Evolutionary conservation across 495 filamentous ascomycete genomes (phyloP).

Genomic region (Amniculicola lignicola): DNA sequence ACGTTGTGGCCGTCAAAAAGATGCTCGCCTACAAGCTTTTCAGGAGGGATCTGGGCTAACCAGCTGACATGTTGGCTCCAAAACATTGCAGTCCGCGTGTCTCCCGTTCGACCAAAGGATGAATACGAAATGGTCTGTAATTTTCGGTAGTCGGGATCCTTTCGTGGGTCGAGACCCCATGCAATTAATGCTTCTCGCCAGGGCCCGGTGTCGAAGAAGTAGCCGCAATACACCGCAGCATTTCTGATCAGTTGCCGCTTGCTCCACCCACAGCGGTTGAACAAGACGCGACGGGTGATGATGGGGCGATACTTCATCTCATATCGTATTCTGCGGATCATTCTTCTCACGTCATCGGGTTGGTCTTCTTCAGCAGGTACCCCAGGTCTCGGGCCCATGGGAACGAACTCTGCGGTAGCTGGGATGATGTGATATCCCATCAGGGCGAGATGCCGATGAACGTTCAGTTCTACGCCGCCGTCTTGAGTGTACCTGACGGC

Average conservation of each 20-base stretch:
- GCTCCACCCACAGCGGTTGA: slow-evolving; percentile 53
- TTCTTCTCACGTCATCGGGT: slow-evolving; percentile 51
- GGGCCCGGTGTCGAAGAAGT: slow-evolving; percentile 84
- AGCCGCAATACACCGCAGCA: slow-evolving; percentile 73
- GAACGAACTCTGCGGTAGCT: slow-evolving; percentile 54
- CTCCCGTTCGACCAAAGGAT: slow-evolving; percentile 33
- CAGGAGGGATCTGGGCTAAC: background rate
- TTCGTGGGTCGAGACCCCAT: slow-evolving; percentile 82
- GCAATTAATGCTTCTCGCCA: slow-evolving; percentile 83
- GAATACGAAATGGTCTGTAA: slow-evolving; percentile 89
- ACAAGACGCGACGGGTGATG: slow-evolving; percentile 77
- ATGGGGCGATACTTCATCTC: slow-evolving; percentile 73
- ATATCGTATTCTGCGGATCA: slow-evolving; percentile 56
- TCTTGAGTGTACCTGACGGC: slow-evolving; percentile 18
- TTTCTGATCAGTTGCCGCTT: slow-evolving; percentile 56
- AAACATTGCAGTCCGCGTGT: background rate
- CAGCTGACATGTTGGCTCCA: background rate
- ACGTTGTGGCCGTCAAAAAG: slow-evolving; percentile 74
- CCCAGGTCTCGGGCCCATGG: slow-evolving; percentile 51
- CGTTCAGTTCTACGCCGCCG: slow-evolving; percentile 7
- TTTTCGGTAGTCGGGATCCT: slow-evolving; percentile 64
- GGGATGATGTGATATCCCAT: slow-evolving; percentile 54
- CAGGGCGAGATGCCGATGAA: slow-evolving; percentile 18
- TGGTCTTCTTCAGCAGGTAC: slow-evolving; percentile 48
- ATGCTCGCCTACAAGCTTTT: slow-evolving; percentile 49